phyloP scores from a whole-genome alignment of 2,329 filamentous ascomycete genomes.

The Monascus ruber region DNA sequence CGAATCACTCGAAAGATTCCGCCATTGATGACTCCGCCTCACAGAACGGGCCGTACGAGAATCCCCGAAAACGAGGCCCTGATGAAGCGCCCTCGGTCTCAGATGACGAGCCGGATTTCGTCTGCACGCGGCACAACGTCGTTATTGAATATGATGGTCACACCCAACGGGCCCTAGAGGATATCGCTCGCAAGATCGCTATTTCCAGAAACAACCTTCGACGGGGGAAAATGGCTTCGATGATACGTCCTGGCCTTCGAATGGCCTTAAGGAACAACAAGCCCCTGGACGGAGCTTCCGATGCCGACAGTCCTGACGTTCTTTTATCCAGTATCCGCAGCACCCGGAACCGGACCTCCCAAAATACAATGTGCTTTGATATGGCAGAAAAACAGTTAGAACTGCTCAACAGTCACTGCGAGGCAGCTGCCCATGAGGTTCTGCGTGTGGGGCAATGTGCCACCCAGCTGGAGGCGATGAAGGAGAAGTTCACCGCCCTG shows the following conservation, averaged over 20 bases:
- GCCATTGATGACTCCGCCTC: constrained; percentile 4
- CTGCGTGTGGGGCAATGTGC: constrained; percentile 76
- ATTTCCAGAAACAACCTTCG: constrained; percentile 71
- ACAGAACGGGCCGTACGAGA: constrained; percentile 9
- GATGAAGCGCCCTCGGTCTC: constrained; percentile 24
- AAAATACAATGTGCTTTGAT: constrained; percentile 54
- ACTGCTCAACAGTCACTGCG: constrained; percentile 67
- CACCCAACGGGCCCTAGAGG: constrained; percentile 71
- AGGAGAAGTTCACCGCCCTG: constrained; percentile 53
- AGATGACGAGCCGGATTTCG: constrained; percentile 34
- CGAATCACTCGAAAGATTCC: constrained; percentile 2
- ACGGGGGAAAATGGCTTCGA: constrained; percentile 57
- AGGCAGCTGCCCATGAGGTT: constrained; percentile 79
- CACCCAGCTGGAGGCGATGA: constrained; percentile 62
- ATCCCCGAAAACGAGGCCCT: constrained; percentile 25
- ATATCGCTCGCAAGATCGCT: constrained; percentile 70
- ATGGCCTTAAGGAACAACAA: not conserved
- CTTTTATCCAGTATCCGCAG: constrained; percentile 15
- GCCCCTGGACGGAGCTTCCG: constrained; percentile 1
- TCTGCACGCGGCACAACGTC: constrained; percentile 62
- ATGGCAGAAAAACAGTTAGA: constrained; percentile 68
- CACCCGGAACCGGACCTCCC: constrained; percentile 9
- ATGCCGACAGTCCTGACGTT: constrained; percentile 2
- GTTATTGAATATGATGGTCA: constrained; percentile 89
- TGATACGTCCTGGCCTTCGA: constrained; percentile 12